phyloP scores from a whole-genome alignment of 768 basidiomycete genomes.

The Amanita fuliginea region DNA sequence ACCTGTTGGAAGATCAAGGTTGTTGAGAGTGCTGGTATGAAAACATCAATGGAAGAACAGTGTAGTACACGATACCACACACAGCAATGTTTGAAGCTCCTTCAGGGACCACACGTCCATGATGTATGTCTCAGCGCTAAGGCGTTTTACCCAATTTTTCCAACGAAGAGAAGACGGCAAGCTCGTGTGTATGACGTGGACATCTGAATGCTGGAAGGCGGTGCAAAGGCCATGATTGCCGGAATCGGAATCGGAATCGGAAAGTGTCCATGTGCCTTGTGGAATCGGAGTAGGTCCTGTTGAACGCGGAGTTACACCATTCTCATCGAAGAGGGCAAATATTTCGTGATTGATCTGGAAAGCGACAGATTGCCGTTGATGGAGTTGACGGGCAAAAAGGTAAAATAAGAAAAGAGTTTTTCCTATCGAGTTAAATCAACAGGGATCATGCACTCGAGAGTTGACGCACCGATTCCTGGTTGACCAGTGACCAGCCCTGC shows the following conservation, averaged over 20 bases:
- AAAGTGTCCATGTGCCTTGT: background rate
- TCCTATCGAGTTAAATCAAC: background rate
- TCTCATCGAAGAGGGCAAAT: background rate
- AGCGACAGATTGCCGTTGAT: no score
- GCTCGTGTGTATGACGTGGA: no score
- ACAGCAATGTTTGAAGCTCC: slow-evolving; percentile 1
- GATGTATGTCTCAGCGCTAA: no score
- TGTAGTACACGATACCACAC: no score
- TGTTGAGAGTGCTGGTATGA: background rate
- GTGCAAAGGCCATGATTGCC: no score
- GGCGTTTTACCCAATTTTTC: no score
- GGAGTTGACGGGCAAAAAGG: no score
- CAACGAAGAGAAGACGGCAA: no score
- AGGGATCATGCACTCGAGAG: slow-evolving; percentile 1
- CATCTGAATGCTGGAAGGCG: no score
- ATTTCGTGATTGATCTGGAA: background rate
- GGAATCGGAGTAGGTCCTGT: background rate
- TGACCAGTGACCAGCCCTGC: background rate
- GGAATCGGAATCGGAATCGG: no score
- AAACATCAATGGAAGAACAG: background rate
- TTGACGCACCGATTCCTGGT: slow-evolving; percentile 7
- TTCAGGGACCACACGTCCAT: no score
- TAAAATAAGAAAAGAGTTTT: no score
- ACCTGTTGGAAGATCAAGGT: background rate
- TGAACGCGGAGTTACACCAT: background rate